These are phyloP conservation scores for Senna siamea DNA, from an alignment of 306 rosid genomes.

Conservation along the genomic window DNA sequence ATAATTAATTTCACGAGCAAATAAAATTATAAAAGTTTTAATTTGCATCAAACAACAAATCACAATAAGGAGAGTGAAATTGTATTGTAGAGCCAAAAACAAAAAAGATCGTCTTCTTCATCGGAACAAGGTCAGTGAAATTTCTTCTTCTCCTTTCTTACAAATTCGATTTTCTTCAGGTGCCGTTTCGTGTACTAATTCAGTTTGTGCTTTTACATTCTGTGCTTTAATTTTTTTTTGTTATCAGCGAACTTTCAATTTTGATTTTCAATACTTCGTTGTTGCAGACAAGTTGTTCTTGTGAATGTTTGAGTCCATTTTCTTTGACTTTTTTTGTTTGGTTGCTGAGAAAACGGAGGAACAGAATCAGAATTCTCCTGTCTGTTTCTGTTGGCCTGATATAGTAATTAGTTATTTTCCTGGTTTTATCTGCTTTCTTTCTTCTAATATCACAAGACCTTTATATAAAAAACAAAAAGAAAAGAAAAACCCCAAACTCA, in stretches of 20 bases:
- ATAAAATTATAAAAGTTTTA: slow-evolving; percentile 39
- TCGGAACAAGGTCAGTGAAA: slow-evolving; percentile 74
- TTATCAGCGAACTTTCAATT: slow-evolving; percentile 31
- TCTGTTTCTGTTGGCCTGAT: slow-evolving; percentile 40
- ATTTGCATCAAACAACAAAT: slow-evolving; percentile 32
- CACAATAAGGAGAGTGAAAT: slow-evolving; percentile 50
- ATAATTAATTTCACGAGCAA: slow-evolving; percentile 39
- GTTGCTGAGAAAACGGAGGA: slow-evolving; percentile 59
- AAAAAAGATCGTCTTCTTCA: slow-evolving; percentile 53
- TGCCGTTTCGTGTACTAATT: slow-evolving; percentile 40
- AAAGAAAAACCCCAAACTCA: slow-evolving; percentile 39
- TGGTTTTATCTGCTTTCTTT: slow-evolving; percentile 37
- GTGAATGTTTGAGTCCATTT: slow-evolving; percentile 38
- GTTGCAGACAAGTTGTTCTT: slow-evolving; percentile 42
- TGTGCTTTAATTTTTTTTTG: slow-evolving; percentile 13
- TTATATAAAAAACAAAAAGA: neutral
- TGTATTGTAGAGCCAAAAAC: slow-evolving; percentile 36
- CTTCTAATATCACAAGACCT: slow-evolving; percentile 8
- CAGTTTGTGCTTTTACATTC: slow-evolving; percentile 40
- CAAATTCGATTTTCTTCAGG: slow-evolving; percentile 41
- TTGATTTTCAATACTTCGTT: slow-evolving; percentile 36
- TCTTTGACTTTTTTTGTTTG: slow-evolving; percentile 49
- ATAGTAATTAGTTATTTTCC: slow-evolving; percentile 29
- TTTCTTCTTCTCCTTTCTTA: slow-evolving; percentile 49
- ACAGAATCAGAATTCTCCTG: slow-evolving; percentile 35